Evolutionary conservation across 2,329 filamentous ascomycete genomes (phyloP).

Genomic region (Fusarium protoensiforme): DNA sequence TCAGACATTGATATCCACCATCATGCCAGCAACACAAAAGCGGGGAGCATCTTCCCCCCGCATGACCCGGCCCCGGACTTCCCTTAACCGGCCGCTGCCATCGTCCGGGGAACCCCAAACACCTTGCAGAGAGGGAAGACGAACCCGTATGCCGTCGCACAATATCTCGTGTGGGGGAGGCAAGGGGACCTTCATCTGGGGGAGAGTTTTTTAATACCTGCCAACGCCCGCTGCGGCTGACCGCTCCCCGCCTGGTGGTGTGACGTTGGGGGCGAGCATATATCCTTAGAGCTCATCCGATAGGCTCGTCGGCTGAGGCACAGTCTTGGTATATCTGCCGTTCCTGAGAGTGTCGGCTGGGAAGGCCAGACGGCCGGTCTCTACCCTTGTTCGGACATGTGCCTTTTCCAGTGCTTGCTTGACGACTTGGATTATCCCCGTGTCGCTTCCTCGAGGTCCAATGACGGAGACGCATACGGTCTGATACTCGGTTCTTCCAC

Average conservation of each 20-base stretch:
- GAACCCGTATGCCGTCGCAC: slow-evolving; percentile 13
- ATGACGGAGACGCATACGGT: slow-evolving; percentile 47
- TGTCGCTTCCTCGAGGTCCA: slow-evolving; percentile 42
- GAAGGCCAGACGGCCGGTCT: slow-evolving; percentile 45
- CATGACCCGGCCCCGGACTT: slow-evolving; percentile 26
- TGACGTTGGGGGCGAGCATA: slow-evolving; percentile 33
- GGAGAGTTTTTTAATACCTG: neutral
- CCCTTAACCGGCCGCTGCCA: slow-evolving; percentile 5
- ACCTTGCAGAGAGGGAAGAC: neutral
- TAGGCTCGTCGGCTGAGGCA: slow-evolving; percentile 5
- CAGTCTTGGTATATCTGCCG: slow-evolving; percentile 1
- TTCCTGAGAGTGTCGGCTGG: slow-evolving; percentile 27
- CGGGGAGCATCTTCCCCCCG: slow-evolving; percentile 5
- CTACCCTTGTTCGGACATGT: slow-evolving; percentile 43
- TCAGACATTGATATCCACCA: neutral
- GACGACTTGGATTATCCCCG: slow-evolving; percentile 42
- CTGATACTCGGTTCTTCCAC: slow-evolving; percentile 41
- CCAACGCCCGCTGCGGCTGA: slow-evolving; percentile 13
- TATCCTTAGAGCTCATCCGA: slow-evolving; percentile 26
- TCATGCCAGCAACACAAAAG: slow-evolving; percentile 10
- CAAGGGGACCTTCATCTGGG: neutral
- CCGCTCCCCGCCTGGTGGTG: slow-evolving; percentile 27
- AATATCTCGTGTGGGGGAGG: slow-evolving; percentile 22
- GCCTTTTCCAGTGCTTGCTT: slow-evolving; percentile 43
- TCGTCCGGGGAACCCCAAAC: slow-evolving; percentile 30